These are phyloP conservation scores for Cerrena zonata DNA, from an alignment of 1,284 basidiomycete genomes.

Conservation along the genomic window DNA sequence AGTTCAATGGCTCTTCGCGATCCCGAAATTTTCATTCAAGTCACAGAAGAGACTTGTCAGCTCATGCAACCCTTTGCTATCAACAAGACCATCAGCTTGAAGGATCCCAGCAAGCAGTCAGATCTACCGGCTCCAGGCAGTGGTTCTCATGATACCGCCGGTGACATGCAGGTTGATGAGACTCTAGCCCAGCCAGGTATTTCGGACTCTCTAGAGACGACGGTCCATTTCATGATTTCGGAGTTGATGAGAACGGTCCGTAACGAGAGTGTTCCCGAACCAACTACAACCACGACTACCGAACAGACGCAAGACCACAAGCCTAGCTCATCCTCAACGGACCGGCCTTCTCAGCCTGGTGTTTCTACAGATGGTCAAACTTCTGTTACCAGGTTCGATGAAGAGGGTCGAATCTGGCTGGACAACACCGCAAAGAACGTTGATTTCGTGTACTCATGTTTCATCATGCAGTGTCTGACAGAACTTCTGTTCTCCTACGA, in stretches of 20 bases:
- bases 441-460: constrained; percentile 69
- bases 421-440: constrained; percentile 14
- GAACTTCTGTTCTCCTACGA: constrained; percentile 93
- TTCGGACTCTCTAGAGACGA: constrained; percentile 53
- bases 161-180: constrained; percentile 69
- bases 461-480: constrained; percentile 87
- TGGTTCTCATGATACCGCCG: constrained; percentile 21
- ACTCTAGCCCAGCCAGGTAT: constrained; percentile 23
- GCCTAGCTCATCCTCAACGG: not conserved
- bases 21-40: constrained; percentile 71
- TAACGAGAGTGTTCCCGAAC: constrained; percentile 14
- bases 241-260: constrained; percentile 68
- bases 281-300: constrained; percentile 15
- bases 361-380: not conserved
- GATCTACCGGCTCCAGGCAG: constrained; percentile 21
- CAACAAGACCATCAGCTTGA: constrained; percentile 62
- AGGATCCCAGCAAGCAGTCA: constrained; percentile 22
- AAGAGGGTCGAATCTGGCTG: not conserved
- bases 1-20: constrained; percentile 82
- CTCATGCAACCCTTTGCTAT: constrained; percentile 63
- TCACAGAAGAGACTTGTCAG: constrained; percentile 66
- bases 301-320: constrained; percentile 1
- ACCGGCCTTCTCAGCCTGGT: constrained; percentile 1
- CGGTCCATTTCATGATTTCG: constrained; percentile 67
- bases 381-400: not conserved